Percentiles rank a stretch among this genome's conserved stretches.
Conservation (phyloP, 495 filamentous ascomycete species). For the Penicillium soppii region DNA sequence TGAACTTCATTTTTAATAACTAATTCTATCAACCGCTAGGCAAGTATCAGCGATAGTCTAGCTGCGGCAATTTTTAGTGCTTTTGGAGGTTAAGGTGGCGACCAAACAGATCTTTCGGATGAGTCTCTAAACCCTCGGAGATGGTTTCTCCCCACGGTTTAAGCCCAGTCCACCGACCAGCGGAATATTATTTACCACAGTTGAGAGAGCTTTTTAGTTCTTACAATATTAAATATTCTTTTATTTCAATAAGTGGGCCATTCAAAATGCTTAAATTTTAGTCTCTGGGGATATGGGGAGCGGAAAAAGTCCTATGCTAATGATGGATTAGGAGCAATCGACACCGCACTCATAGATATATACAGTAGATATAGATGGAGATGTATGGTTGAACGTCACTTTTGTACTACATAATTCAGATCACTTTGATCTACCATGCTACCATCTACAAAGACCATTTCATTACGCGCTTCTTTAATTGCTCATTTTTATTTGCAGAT, state of each 20-base stretch:
- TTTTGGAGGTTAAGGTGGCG: neutral
- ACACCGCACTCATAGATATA: too few species aligned
- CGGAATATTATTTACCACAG: neutral
- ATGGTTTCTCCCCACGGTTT: neutral
- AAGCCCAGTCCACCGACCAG: neutral
- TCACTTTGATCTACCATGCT: too few species aligned
- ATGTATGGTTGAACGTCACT: too few species aligned
- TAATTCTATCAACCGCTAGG: constrained; percentile 1
- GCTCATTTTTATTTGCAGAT: too few species aligned
- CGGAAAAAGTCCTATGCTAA: too few species aligned
- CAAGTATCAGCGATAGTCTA: neutral
- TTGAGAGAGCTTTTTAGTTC: neutral
- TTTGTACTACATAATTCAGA: too few species aligned
- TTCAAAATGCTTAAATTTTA: neutral
- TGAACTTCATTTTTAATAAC: neutral
- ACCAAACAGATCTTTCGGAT: neutral
- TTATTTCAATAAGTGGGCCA: neutral
- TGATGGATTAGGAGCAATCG: too few species aligned
- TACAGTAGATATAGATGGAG: too few species aligned
- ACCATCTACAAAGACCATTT: too few species aligned
- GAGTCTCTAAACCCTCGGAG: neutral
- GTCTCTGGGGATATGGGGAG: too few species aligned
- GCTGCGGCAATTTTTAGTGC: neutral
- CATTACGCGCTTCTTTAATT: too few species aligned
- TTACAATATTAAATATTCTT: neutral